Conservation (phyloP, 805 yeast species). For the Yarrowia alimentaria region DNA sequence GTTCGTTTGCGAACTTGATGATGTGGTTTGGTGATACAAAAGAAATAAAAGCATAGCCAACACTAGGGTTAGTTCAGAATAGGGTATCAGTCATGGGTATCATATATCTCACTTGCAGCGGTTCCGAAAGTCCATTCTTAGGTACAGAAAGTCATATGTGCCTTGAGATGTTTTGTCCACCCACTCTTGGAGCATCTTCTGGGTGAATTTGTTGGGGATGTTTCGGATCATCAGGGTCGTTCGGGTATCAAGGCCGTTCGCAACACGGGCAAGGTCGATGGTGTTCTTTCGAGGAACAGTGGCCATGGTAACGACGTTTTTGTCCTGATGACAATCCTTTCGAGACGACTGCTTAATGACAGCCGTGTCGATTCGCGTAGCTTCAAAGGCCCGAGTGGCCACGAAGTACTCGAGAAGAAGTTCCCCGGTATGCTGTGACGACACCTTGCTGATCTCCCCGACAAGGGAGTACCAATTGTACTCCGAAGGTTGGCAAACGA, state of each 20-base stretch:
- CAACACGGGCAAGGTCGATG: slow-evolving; percentile 45
- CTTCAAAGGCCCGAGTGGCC: slow-evolving; percentile 13
- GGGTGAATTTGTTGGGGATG: slow-evolving; percentile 53
- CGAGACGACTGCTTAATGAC: slow-evolving; percentile 19
- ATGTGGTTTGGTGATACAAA: slow-evolving; percentile 48
- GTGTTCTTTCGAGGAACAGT: slow-evolving; percentile 40
- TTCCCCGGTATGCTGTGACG: slow-evolving; percentile 11
- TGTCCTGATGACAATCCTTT: slow-evolving; percentile 17
- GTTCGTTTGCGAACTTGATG: slow-evolving; percentile 46
- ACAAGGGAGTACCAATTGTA: slow-evolving; percentile 22
- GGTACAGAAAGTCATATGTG: slow-evolving; percentile 45
- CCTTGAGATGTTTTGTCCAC: slow-evolving; percentile 47
- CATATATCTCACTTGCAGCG: slow-evolving; percentile 45
- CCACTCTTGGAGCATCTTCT: slow-evolving; percentile 47
- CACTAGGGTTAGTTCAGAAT: slow-evolving; percentile 33
- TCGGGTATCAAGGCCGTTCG: slow-evolving; percentile 46
- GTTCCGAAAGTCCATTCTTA: slow-evolving; percentile 53
- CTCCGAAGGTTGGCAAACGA: slow-evolving; percentile 15
- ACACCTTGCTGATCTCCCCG: slow-evolving; percentile 5
- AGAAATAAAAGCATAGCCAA: slow-evolving; percentile 56
- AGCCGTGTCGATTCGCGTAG: slow-evolving; percentile 7
- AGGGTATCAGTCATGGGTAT: no score
- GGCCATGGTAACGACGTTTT: slow-evolving; percentile 35
- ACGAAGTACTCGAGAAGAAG: slow-evolving; percentile 13
- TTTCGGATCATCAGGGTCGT: slow-evolving; percentile 54